Evolutionary conservation across 805 yeast genomes (phyloP), one percentile per base, ranked within the genome.

Genomic region (Lipomyces anomalus): DNA sequence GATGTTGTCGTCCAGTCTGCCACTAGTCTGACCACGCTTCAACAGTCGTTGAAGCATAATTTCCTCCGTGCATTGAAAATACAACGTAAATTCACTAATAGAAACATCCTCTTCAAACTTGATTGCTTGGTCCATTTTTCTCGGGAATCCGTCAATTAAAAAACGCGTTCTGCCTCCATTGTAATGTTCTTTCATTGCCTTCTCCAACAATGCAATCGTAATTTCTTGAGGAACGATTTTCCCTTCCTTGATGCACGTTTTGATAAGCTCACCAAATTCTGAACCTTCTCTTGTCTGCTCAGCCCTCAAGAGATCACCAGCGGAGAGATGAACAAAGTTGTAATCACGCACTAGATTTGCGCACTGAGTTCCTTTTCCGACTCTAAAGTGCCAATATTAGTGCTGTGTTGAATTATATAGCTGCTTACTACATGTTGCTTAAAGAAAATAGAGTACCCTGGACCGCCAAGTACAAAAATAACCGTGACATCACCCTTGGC

Each of bases 291-390:
- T 80, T 24, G 70, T 67, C 66, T 92, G 97, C 66, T 90, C 98
- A 6, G 88, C 95, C 59, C 98, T 78, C 56, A 90, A 73, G 57
- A 92, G 75, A 64, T 90, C 98, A 39, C 98, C 98, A n/a, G 98
- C 98, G 32, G 94, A 80, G 36, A 90, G 69, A 63, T 90, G 98
- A 26, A 83, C 81, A 65, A 89, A 92, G 16, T 81, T 79, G 62
- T 77, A 83, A 57, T 88, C 85, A 18, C 74, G 67, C 36, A 90
- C 97, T 46, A 90, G 73, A 61, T 79, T 84, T 26, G 81, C 82
- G 70, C 97, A 86, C 67, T 90, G 98, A 1, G 98, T 90, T 46
- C 98, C 97, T 63, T 92, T 92, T 36, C 98, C 97, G 23, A 95
- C 85, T 18, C 60, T 50, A 22, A 11, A 6, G 26, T 17, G n/a